Conservation (phyloP, 1,284 basidiomycete genomes). For the Lignosus rhinocerotis region DNA sequence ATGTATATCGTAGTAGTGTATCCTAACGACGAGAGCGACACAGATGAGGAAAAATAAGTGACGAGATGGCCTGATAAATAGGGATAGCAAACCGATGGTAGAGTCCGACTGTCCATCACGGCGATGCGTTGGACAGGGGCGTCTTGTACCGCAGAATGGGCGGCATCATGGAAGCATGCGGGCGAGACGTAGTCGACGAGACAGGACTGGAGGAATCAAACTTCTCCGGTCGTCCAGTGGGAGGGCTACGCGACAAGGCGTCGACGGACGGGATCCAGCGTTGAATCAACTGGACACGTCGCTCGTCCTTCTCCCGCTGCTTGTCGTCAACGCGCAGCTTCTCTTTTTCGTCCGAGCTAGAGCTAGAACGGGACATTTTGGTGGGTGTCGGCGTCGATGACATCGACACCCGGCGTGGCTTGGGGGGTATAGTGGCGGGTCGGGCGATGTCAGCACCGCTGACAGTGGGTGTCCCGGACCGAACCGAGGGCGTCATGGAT, state of each 20-base stretch:
- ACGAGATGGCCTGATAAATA: conserved; percentile 26
- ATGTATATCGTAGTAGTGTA: conserved; percentile 27
- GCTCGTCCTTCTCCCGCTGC: conserved; percentile 29
- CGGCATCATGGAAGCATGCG: conserved; percentile 26
- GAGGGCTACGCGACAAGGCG: conserved; percentile 27
- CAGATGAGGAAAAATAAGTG: conserved; percentile 21
- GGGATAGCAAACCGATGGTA: conserved; percentile 19
- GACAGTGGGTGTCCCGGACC: conserved; percentile 30
- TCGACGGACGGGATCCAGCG: conserved; percentile 35
- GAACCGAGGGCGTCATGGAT: conserved; percentile 31
- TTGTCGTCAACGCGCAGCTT: conserved; percentile 24
- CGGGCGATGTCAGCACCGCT: conserved; percentile 28
- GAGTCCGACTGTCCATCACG: conserved; percentile 20
- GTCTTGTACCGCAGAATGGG: conserved; percentile 31
- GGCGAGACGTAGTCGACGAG: conserved; percentile 18
- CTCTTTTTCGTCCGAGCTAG: conserved; percentile 36
- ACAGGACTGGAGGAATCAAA: conserved; percentile 13
- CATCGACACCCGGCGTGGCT: conserved; percentile 29
- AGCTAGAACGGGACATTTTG: conserved; percentile 36
- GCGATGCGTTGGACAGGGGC: conserved; percentile 30
- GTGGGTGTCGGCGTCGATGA: conserved; percentile 32
- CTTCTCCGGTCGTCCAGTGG: conserved; percentile 26
- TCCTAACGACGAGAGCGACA: conserved; percentile 22
- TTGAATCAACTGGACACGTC: conserved; percentile 33
- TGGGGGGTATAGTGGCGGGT: conserved; percentile 29